Percentiles rank a stretch among this genome's conserved stretches.
Evolutionary conservation across 2,329 filamentous ascomycete genomes (phyloP).

Genomic region (Cadophora sp.): DNA sequence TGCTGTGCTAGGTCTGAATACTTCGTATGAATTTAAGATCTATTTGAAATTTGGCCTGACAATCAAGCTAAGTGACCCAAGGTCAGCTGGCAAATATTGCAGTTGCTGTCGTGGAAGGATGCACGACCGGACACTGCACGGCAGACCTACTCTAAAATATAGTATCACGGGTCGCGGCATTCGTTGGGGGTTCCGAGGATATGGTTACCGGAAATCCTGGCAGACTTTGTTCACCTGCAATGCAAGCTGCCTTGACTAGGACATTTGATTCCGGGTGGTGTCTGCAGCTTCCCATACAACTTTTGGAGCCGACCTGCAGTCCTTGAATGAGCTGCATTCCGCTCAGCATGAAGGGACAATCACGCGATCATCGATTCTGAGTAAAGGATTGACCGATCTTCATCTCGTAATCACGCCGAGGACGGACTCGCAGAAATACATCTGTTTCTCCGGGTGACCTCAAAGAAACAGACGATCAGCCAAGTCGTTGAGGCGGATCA

Average conservation of each 20-base stretch:
- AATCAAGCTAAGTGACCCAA: conserved; percentile 1
- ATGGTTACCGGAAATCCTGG: conserved; percentile 10
- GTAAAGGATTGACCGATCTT: conserved; percentile 10
- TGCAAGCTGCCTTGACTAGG: conserved; percentile 15
- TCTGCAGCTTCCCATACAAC: conserved; percentile 11
- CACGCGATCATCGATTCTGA: not conserved
- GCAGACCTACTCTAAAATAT: not conserved
- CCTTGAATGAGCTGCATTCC: not conserved
- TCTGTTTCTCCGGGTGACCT: not conserved
- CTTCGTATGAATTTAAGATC: not conserved
- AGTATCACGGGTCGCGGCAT: conserved; percentile 1
- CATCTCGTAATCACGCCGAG: not conserved
- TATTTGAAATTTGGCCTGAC: no score
- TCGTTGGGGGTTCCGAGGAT: conserved; percentile 14
- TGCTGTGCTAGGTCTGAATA: not conserved
- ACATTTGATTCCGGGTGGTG: not conserved
- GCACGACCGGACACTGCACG: not conserved
- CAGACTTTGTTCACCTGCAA: conserved; percentile 7
- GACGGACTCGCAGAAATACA: not conserved
- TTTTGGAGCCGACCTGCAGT: not conserved
- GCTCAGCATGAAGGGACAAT: not conserved
- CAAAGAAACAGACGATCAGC: not conserved
- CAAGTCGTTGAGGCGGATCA: conserved; percentile 9
- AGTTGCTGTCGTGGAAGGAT: not conserved
- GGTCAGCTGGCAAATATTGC: not conserved